A percentile compares a stretch with the other conserved stretches of the same genome.
These are phyloP conservation scores for Nepenthes alata DNA, from an alignment of 179 eudicot species.

Conservation along the genomic window DNA sequence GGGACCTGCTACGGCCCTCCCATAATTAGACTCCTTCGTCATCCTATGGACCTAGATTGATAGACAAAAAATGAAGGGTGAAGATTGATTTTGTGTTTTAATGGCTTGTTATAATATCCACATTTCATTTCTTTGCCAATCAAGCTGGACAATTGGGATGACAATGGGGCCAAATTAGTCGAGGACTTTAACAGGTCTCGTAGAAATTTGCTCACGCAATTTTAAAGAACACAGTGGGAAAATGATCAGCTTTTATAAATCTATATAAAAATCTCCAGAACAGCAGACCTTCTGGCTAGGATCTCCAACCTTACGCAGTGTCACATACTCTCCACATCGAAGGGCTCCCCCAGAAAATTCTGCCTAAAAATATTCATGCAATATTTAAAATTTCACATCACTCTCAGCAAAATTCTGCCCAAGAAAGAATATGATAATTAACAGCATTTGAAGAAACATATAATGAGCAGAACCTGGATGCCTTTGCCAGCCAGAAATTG, in stretches of 20 bases:
- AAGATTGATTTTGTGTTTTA: too few species aligned
- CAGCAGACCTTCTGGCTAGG: slow-evolving; percentile 60
- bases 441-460: neutral
- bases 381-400: neutral
- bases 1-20: too few species aligned
- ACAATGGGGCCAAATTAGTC: too few species aligned
- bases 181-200: too few species aligned
- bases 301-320: slow-evolving; percentile 76
- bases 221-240: neutral
- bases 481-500: slow-evolving; percentile 86
- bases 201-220: too few species aligned
- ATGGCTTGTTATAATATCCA: neutral
- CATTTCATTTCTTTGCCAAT: neutral
- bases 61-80: too few species aligned
- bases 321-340: slow-evolving; percentile 77
- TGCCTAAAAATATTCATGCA: slow-evolving; percentile 30
- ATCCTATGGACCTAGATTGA: too few species aligned
- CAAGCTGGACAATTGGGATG: too few species aligned
- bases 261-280: neutral
- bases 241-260: neutral
- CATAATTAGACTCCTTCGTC: too few species aligned
- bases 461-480: slow-evolving; percentile 49
- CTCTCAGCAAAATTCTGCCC: slow-evolving; percentile 1
- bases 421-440: neutral
- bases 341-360: slow-evolving; percentile 84